These are phyloP conservation scores for Cornus controversa DNA, from an alignment of 148 eudicot genomes.

Conservation along the genomic window DNA sequence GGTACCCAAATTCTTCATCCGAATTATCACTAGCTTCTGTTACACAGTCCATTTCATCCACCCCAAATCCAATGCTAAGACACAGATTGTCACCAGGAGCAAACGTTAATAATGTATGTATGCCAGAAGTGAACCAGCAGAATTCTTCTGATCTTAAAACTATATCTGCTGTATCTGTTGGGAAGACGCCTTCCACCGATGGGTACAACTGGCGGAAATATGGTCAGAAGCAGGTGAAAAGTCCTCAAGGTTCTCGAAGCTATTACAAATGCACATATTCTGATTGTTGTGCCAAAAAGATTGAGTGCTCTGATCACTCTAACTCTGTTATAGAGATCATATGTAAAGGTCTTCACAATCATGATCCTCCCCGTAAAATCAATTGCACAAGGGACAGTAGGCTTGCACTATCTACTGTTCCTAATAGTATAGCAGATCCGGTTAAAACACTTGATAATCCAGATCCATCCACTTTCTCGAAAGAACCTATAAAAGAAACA, in stretches of 20 bases:
- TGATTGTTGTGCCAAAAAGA: constrained; percentile 68
- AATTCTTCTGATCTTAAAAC: constrained; percentile 20
- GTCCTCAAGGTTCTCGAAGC: constrained; percentile 77
- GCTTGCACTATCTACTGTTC: constrained; percentile 24
- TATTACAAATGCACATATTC: constrained; percentile 68
- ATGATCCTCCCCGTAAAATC: constrained; percentile 59
- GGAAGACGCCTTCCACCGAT: constrained; percentile 46
- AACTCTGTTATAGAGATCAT: constrained; percentile 45
- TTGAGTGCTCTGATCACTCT: constrained; percentile 58
- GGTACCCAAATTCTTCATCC: constrained; percentile 19
- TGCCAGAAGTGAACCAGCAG: constrained; percentile 19
- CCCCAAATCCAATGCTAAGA: constrained; percentile 16
- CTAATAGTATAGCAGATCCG: constrained; percentile 16
- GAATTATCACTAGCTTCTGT: constrained; percentile 32
- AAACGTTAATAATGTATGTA: constrained; percentile 6
- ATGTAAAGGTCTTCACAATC: constrained; percentile 71
- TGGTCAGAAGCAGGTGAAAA: constrained; percentile 90
- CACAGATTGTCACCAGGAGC: constrained; percentile 19
- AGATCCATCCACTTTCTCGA: constrained; percentile 25
- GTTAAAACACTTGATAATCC: constrained; percentile 25
- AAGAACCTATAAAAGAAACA: constrained; percentile 24
- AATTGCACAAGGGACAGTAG: constrained; percentile 39
- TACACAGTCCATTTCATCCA: constrained; percentile 27
- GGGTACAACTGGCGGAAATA: constrained; percentile 84
- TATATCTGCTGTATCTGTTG: constrained; percentile 22